Percentiles rank a stretch among this genome's conserved stretches.
These are phyloP conservation scores for Solioccasus polychromus DNA, from an alignment of 768 basidiomycete species.

Conservation along the genomic window DNA sequence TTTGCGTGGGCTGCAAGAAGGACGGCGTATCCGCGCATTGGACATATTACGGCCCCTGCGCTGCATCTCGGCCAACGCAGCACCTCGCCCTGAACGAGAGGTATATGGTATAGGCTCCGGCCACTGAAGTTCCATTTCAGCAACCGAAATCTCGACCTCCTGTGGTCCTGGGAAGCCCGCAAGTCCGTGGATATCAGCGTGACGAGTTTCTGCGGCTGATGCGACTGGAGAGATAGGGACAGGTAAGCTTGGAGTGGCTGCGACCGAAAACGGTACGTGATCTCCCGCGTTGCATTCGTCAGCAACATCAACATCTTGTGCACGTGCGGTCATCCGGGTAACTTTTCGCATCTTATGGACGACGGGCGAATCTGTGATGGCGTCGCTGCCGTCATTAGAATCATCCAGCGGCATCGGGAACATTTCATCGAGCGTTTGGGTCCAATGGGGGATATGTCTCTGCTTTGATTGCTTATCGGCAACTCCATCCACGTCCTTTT, in stretches of 20 bases:
- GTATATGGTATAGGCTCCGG: slow-evolving; percentile 5
- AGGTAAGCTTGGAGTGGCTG: slow-evolving; percentile 6
- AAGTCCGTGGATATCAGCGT: slow-evolving; percentile 23
- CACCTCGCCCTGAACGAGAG: slow-evolving; percentile 1
- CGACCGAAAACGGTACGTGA: slow-evolving; percentile 8
- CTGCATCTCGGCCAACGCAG: neutral
- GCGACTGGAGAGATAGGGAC: neutral
- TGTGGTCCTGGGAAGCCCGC: slow-evolving; percentile 24
- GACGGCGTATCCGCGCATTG: slow-evolving; percentile 11
- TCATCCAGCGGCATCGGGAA: slow-evolving; percentile 17
- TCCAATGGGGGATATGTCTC: slow-evolving; percentile 7
- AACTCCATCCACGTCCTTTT: slow-evolving; percentile 3
- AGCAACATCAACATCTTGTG: slow-evolving; percentile 7
- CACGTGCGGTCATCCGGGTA: slow-evolving; percentile 6
- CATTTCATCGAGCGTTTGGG: slow-evolving; percentile 24
- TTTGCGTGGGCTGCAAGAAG: slow-evolving; percentile 20
- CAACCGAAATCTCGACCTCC: slow-evolving; percentile 7
- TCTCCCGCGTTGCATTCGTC: slow-evolving; percentile 14
- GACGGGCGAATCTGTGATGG: slow-evolving; percentile 28
- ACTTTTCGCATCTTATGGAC: slow-evolving; percentile 14
- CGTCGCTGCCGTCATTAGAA: slow-evolving; percentile 2
- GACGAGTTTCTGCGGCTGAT: slow-evolving; percentile 14
- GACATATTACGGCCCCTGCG: slow-evolving; percentile 13
- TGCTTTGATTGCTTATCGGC: slow-evolving; percentile 6
- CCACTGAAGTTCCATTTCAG: slow-evolving; percentile 7